Evolutionary conservation across 768 basidiomycete species (phyloP).

Genomic region (Boletus eberwhitei): DNA sequence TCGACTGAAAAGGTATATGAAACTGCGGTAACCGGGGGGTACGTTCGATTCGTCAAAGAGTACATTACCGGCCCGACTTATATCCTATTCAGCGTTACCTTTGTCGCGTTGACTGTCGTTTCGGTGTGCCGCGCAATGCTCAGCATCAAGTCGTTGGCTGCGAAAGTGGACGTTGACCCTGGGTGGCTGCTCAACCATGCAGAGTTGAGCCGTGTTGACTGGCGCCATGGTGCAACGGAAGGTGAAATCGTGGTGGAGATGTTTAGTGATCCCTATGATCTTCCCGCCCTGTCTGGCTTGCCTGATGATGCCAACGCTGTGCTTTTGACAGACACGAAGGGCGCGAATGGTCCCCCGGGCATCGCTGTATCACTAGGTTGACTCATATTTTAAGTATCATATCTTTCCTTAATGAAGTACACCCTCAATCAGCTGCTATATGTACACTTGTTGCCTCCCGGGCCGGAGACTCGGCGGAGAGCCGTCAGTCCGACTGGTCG

Average conservation of each 20-base stretch:
- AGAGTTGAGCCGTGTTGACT: slow-evolving; percentile 43
- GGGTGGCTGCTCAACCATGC: slow-evolving; percentile 44
- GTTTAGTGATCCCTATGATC: neutral
- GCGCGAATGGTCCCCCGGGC: neutral
- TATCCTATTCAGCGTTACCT: neutral
- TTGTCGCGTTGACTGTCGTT: slow-evolving; percentile 15
- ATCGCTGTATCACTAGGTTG: neutral
- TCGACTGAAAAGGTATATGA: slow-evolving; percentile 7
- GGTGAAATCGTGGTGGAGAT: slow-evolving; percentile 34
- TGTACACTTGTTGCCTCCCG: no score
- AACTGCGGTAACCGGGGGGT: slow-evolving; percentile 8
- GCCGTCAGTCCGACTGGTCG: neutral
- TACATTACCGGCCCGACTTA: neutral
- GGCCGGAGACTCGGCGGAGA: no score
- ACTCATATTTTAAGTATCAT: neutral
- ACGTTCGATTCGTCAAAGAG: neutral
- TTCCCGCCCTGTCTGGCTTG: neutral
- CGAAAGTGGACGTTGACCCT: slow-evolving; percentile 38
- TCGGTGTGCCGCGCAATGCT: slow-evolving; percentile 39
- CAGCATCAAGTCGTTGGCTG: slow-evolving; percentile 42
- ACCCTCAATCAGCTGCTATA: no score
- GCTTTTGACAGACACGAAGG: neutral
- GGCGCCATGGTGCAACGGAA: slow-evolving; percentile 34
- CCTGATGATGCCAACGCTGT: neutral
- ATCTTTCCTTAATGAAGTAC: neutral